These are phyloP conservation scores for Umbelopsis ramanniana DNA, from an alignment of 192 early-diverging fungal species.

Conservation along the genomic window DNA sequence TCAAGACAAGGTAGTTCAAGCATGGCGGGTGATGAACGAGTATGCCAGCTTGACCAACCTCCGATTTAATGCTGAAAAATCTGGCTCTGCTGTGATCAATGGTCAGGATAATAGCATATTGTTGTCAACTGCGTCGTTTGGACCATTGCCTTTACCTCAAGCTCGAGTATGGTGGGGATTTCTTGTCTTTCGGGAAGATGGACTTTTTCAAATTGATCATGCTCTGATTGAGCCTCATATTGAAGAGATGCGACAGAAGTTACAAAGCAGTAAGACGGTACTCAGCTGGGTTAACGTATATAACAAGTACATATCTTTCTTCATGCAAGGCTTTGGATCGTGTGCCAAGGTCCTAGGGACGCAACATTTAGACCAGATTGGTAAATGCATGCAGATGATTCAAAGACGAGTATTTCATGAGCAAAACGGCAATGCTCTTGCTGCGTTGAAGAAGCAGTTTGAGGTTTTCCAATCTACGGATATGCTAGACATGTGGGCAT, in stretches of 20 bases:
- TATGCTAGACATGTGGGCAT: constrained; percentile 24
- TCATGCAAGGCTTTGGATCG: constrained; percentile 18
- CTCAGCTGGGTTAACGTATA: constrained; percentile 27
- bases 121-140: no score
- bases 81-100: constrained; percentile 23
- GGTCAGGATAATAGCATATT: no score
- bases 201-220: constrained; percentile 15
- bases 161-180: constrained; percentile 20
- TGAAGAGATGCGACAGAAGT: constrained; percentile 1
- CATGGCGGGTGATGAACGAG: constrained; percentile 16
- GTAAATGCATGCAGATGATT: background rate
- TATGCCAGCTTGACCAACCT: constrained; percentile 7
- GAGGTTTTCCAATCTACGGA: background rate
- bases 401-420: constrained; percentile 21
- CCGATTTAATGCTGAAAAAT: constrained; percentile 23
- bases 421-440: constrained; percentile 7
- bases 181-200: constrained; percentile 9
- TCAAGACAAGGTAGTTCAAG: constrained; percentile 17
- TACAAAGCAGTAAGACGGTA: constrained; percentile 11
- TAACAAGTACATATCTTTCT: constrained; percentile 27
- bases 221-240: background rate
- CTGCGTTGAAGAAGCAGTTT: constrained; percentile 5
- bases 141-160: constrained; percentile 21
- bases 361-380: constrained; percentile 14
- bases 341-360: constrained; percentile 13